Evolutionary conservation across 179 eudicot genomes (phyloP).

Genomic region (Silene noctiflora): DNA sequence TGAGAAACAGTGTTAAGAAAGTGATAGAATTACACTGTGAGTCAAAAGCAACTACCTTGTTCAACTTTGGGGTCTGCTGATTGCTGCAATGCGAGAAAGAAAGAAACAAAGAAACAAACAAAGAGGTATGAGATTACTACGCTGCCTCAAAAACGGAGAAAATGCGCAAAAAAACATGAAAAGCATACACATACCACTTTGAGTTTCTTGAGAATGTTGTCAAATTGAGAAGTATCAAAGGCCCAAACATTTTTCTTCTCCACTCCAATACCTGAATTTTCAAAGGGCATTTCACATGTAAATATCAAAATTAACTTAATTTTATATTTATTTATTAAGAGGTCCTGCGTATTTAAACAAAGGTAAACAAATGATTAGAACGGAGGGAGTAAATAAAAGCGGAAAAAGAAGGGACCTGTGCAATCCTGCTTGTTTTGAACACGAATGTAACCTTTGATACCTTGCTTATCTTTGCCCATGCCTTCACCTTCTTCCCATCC

Average conservation of each 20-base stretch:
- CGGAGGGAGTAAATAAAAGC: too few species aligned
- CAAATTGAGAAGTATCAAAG: slow-evolving; percentile 85
- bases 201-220: slow-evolving; percentile 76
- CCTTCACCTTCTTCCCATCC: slow-evolving; percentile 97
- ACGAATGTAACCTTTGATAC: slow-evolving; percentile 73
- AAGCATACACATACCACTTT: slow-evolving; percentile 64
- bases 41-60: slow-evolving; percentile 23
- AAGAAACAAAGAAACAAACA: slow-evolving; percentile 5
- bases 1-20: slow-evolving; percentile 17
- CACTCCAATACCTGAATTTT: slow-evolving; percentile 52
- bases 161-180: slow-evolving; percentile 5
- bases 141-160: background rate
- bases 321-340: too few species aligned
- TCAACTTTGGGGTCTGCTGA: slow-evolving; percentile 26
- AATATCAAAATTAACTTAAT: background rate
- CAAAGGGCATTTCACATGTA: background rate
- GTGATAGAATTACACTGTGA: slow-evolving; percentile 28
- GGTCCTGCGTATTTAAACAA: too few species aligned
- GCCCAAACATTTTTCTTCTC: slow-evolving; percentile 80
- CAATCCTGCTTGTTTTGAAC: slow-evolving; percentile 74
- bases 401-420: slow-evolving; percentile 27
- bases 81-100: slow-evolving; percentile 28
- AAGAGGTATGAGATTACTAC: slow-evolving; percentile 2
- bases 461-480: slow-evolving; percentile 76
- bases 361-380: too few species aligned